Evolutionary conservation across 768 basidiomycete genomes (phyloP), one percentile per base, ranked within the genome.

Genomic region (Podaxis sp.): DNA sequence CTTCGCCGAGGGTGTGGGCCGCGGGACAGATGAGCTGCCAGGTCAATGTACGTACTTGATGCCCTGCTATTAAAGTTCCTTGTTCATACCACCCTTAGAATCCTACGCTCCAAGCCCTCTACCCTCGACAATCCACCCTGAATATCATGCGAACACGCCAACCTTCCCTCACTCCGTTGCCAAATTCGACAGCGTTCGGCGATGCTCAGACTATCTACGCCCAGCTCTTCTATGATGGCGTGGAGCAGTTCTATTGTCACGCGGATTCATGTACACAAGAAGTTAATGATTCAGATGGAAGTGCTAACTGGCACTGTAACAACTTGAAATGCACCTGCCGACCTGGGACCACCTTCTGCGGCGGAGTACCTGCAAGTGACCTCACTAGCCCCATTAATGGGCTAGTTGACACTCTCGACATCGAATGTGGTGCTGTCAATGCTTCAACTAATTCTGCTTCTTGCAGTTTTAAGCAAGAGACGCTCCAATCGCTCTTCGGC

Each of bases 181-280:
- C 87, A 4, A 82, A 87, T 60, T 68, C 77, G 3, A 86, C 86
- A 4, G 78, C 84, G 5, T 86, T 86, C 63, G 88, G 88, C 27
- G 36, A 69, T 6, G 71, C 75, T 14, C 79, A 83, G 10, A 76
- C 81, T 6, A 71, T 81, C n/a, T 86, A 80, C 61, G 87, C 87
- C 0, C 89, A 92, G 64, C 75, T 93, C 4, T 86, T 88, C 71
- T 93, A 92, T 70, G 78, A 78, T n/a, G 87, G 90, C 9, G 83
- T 87, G 35, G 91, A 95, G 68, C 93, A 97, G 68, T 98, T 98
- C 74, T 90, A 83, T 71, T 98, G 95, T 70, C 62, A 74, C 9
- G 92, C 93, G 0, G 76, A 84, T 63, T 76, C 79, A 5, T 97
- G 95, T 74, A 73, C 70, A 0, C 93, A 96, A 72, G 74, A 76